phyloP scores from a whole-genome alignment of 176 grass and related monocot genomes.

The Leersia perrieri region DNA sequence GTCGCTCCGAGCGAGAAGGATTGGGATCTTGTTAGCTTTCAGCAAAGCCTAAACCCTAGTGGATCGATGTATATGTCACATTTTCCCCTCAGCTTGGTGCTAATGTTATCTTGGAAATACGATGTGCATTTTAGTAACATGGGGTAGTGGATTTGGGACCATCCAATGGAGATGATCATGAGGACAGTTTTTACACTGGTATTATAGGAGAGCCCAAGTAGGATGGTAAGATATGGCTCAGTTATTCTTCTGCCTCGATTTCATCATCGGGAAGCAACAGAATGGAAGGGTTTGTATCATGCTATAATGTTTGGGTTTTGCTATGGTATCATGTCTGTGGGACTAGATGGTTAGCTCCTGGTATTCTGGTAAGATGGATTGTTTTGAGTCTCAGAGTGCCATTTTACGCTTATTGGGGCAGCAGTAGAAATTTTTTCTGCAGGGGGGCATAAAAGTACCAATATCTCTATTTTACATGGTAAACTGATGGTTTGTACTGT shows the following conservation, averaged over 20 bases:
- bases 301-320: background rate
- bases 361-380: background rate
- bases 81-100: background rate
- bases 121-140: background rate
- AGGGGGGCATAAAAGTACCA: background rate
- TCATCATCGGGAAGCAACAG: background rate
- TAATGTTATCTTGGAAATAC: background rate
- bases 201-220: background rate
- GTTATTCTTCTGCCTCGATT: background rate
- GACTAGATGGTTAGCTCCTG: background rate
- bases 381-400: background rate
- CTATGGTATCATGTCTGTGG: background rate
- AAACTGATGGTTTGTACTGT: background rate
- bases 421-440: background rate
- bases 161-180: background rate
- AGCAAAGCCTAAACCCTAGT: background rate
- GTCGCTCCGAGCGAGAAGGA: constrained; percentile 1
- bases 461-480: background rate
- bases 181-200: background rate
- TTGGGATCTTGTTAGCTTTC: background rate
- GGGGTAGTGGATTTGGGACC: background rate
- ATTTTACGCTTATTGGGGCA: background rate
- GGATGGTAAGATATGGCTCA: background rate
- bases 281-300: background rate
- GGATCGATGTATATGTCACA: no score